Percentiles rank a stretch among this genome's conserved stretches.
Evolutionary conservation across 257 asterid genomes (phyloP).

Genomic region (Nicotiana tomentosiformis): DNA sequence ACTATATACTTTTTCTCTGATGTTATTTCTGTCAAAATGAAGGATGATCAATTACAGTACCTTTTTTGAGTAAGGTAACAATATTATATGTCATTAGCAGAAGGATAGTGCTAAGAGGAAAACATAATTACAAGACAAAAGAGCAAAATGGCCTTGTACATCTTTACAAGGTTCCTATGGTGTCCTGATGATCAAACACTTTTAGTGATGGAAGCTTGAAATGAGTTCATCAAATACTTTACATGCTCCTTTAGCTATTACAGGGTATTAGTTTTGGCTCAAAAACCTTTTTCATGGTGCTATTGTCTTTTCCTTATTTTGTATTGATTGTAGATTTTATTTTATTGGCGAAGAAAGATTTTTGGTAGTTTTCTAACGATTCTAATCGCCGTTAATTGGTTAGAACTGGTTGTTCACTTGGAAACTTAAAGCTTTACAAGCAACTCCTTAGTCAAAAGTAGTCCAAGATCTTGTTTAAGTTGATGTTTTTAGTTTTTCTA

Average conservation of each 20-base stretch:
- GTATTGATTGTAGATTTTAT: neutral
- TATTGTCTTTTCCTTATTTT: neutral
- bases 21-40: neutral
- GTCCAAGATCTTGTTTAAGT: neutral
- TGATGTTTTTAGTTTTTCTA: neutral
- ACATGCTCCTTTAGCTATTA: neutral
- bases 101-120: too few relatives aligned
- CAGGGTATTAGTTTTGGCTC: neutral
- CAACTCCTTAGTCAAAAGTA: neutral
- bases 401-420: neutral
- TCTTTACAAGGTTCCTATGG: too few relatives aligned
- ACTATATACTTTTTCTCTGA: neutral
- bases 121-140: too few relatives aligned
- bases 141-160: too few relatives aligned
- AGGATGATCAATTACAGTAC: neutral
- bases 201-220: neutral
- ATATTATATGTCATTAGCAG: too few relatives aligned
- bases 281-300: neutral
- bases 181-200: neutral
- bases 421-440: neutral
- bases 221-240: neutral
- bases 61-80: too few relatives aligned
- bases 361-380: neutral
- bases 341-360: neutral
- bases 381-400: neutral